Conservation (phyloP, 2,329 filamentous ascomycete genomes). For the Microcyclospora pomicola region DNA sequence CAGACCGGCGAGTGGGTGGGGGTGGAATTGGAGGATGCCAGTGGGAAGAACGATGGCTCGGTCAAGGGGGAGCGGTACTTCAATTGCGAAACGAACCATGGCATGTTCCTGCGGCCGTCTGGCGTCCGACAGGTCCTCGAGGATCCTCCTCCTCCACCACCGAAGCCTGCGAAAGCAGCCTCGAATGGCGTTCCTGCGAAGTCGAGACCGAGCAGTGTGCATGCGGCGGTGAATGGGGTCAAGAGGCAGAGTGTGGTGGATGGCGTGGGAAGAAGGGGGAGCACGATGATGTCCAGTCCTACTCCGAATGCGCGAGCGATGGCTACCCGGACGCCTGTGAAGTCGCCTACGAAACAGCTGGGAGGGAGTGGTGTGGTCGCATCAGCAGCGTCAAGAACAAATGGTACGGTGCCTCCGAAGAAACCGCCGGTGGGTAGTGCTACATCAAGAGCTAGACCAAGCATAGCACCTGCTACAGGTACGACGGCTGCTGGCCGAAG, state of each 20-base stretch:
- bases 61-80: constrained; percentile 84
- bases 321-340: constrained; percentile 49
- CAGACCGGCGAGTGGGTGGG: constrained; percentile 77
- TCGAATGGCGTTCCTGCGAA: constrained; percentile 20
- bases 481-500: constrained; percentile 13
- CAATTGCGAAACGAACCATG: constrained; percentile 53
- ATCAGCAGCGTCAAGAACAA: constrained; percentile 47
- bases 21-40: constrained; percentile 67
- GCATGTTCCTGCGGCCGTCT: constrained; percentile 75
- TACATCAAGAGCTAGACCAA: constrained; percentile 40
- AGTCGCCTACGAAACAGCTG: constrained; percentile 66
- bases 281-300: constrained; percentile 52
- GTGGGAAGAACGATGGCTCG: constrained; percentile 87
- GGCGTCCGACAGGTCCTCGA: constrained; percentile 44
- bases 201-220: constrained; percentile 29
- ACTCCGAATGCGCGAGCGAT: constrained; percentile 48
- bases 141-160: constrained; percentile 3
- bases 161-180: constrained; percentile 13
- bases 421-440: constrained; percentile 23
- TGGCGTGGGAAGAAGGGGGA: constrained; percentile 14
- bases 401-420: constrained; percentile 44
- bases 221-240: constrained; percentile 15
- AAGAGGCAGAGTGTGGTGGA: constrained; percentile 16
- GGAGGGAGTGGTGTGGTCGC: constrained; percentile 38
- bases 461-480: constrained; percentile 31